Percentiles rank a stretch among this genome's conserved stretches.
Evolutionary conservation across 768 basidiomycete genomes (phyloP).

Genomic region (Phylloporus rhodoxanthus): DNA sequence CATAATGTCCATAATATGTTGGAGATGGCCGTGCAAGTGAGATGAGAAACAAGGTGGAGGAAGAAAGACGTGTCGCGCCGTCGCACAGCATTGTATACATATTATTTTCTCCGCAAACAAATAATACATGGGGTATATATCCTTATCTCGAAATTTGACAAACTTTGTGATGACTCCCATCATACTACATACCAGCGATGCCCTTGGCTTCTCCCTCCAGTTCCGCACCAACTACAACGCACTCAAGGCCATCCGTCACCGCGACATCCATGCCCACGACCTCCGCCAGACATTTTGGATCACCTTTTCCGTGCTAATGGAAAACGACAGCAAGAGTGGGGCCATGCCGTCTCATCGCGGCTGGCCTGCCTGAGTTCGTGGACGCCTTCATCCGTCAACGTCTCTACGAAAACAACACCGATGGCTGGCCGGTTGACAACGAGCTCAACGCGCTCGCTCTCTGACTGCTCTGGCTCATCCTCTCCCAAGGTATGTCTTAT

Average conservation of each 20-base stretch:
- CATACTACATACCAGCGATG: too few relatives aligned
- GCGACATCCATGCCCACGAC: too few relatives aligned
- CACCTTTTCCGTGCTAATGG: slow-evolving; percentile 44
- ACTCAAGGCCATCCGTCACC: slow-evolving; percentile 27
- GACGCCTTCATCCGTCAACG: slow-evolving; percentile 39
- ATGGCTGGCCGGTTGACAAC: slow-evolving; percentile 57
- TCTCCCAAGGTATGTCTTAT: slow-evolving; percentile 39
- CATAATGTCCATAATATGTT: too few relatives aligned
- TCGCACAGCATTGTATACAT: too few relatives aligned
- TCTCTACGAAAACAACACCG: slow-evolving; percentile 36
- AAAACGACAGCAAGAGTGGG: slow-evolving; percentile 66
- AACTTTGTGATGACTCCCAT: too few relatives aligned
- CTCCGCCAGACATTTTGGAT: too few relatives aligned
- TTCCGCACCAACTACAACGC: slow-evolving; percentile 35
- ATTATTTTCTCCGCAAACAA: too few relatives aligned
- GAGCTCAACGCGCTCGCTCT: slow-evolving; percentile 44
- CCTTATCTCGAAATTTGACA: too few relatives aligned
- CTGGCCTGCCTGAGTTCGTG: slow-evolving; percentile 43
- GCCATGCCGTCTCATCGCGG: slow-evolving; percentile 48
- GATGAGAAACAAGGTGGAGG: too few relatives aligned
- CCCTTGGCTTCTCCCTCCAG: slow-evolving; percentile 33
- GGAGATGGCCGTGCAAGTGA: too few relatives aligned
- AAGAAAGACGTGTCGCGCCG: too few relatives aligned
- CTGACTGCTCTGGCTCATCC: slow-evolving; percentile 64
- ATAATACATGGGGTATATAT: too few relatives aligned